phyloP scores from a whole-genome alignment of 2,329 filamentous ascomycete species.

The Cladosporium sp. region DNA sequence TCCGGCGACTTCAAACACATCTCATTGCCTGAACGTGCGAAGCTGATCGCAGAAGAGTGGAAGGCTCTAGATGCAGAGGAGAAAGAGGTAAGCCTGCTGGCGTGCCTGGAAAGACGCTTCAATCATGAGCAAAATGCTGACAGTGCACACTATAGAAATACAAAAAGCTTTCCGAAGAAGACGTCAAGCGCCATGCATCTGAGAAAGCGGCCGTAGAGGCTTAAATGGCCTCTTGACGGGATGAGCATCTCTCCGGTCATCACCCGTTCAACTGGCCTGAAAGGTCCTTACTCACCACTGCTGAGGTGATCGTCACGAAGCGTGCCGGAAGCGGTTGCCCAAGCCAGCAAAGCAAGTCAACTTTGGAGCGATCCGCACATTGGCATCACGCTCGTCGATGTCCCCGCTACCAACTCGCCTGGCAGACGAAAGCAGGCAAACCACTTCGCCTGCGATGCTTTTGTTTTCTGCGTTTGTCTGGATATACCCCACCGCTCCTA shows the following conservation, averaged over 20 bases:
- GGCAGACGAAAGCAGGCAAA: not conserved
- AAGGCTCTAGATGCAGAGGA: conserved; percentile 48
- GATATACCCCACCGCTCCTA: not conserved
- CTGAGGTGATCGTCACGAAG: not conserved
- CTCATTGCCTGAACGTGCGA: conserved; percentile 41
- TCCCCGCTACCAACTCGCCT: not conserved
- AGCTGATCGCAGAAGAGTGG: conserved; percentile 52
- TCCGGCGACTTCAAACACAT: conserved; percentile 57
- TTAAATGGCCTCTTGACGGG: not conserved
- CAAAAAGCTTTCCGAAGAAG: not conserved
- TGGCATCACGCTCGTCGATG: not conserved
- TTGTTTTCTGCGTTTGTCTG: not conserved
- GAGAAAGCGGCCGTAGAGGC: not conserved
- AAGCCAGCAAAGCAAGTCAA: not conserved
- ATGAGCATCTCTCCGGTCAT: not conserved
- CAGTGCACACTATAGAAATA: not conserved
- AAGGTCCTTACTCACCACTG: not conserved
- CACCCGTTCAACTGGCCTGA: not conserved
- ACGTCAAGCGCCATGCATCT: not conserved
- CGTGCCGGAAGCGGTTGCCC: not conserved
- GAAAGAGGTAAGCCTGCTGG: conserved; percentile 47
- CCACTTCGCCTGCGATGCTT: not conserved
- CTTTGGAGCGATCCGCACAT: not conserved
- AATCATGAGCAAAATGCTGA: not conserved
- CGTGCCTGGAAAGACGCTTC: not conserved